phyloP scores from a whole-genome alignment of 2,329 filamentous ascomycete species.

The Hymenoscyphus occultus region DNA sequence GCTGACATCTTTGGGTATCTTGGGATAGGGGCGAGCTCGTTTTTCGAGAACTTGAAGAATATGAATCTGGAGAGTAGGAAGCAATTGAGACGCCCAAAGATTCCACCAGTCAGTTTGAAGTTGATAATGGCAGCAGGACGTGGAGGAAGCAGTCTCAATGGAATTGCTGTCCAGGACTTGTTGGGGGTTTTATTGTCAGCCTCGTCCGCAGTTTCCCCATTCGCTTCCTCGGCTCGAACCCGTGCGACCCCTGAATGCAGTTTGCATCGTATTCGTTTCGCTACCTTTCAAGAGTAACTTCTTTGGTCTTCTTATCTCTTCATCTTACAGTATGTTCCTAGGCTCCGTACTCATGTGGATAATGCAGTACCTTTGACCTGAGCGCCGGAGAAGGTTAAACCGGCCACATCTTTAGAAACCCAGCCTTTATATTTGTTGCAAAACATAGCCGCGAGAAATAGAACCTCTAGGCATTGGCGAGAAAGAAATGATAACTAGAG shows the following conservation, averaged over 20 bases:
- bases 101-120: not conserved
- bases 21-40: not conserved
- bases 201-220: not conserved
- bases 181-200: not conserved
- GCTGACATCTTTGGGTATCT: conserved; percentile 11
- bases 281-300: not conserved
- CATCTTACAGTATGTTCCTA: not conserved
- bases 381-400: too few relatives aligned
- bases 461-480: too few relatives aligned
- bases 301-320: not conserved
- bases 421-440: too few relatives aligned
- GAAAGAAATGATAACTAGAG: too few relatives aligned
- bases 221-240: not conserved
- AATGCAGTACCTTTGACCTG: too few relatives aligned
- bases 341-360: too few relatives aligned
- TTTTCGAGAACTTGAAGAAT: not conserved
- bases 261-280: not conserved
- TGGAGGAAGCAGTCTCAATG: not conserved
- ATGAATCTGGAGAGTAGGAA: not conserved
- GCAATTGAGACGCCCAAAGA: not conserved
- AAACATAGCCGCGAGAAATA: too few relatives aligned
- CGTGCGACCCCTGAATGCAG: not conserved
- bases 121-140: not conserved
- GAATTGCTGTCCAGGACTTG: not conserved
- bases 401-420: too few relatives aligned